Percentiles rank a stretch among this genome's conserved stretches.
These are phyloP conservation scores for Phialocephala sp. DNA, from an alignment of 2,329 filamentous ascomycete genomes.

Conservation along the genomic window DNA sequence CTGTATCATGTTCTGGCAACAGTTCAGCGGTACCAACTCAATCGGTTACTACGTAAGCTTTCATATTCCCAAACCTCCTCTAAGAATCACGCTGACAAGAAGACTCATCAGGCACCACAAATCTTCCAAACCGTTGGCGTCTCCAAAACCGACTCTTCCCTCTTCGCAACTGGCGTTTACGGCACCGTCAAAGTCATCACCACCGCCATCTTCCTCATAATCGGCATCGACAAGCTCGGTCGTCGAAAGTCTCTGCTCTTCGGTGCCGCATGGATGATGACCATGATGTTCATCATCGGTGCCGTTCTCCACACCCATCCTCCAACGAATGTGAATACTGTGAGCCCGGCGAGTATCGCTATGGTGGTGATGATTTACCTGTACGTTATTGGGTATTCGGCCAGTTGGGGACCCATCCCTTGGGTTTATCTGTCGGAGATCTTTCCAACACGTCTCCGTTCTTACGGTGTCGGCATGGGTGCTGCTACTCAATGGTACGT, in stretches of 20 bases:
- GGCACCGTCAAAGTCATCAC: slow-evolving; percentile 71
- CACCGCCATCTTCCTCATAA: slow-evolving; percentile 66
- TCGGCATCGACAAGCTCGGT: slow-evolving; percentile 68
- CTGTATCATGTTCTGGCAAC: slow-evolving; percentile 67
- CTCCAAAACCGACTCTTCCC: slow-evolving; percentile 60
- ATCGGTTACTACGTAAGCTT: slow-evolving; percentile 63
- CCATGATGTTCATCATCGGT: slow-evolving; percentile 54
- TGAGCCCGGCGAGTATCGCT: slow-evolving; percentile 26
- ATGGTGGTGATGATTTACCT: slow-evolving; percentile 32
- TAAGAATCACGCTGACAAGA: background rate
- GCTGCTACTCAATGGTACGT: slow-evolving; percentile 41
- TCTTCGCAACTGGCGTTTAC: slow-evolving; percentile 76
- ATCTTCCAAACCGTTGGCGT: slow-evolving; percentile 70
- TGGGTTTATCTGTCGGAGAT: slow-evolving; percentile 52
- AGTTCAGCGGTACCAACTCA: slow-evolving; percentile 61
- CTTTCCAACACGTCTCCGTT: slow-evolving; percentile 48
- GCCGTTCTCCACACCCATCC: slow-evolving; percentile 56
- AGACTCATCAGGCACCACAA: slow-evolving; percentile 50
- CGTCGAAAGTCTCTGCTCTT: slow-evolving; percentile 59
- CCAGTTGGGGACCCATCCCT: slow-evolving; percentile 56
- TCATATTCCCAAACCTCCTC: background rate
- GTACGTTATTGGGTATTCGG: slow-evolving; percentile 48
- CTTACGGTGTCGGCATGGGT: slow-evolving; percentile 15
- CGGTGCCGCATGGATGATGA: slow-evolving; percentile 61
- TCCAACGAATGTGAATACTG: slow-evolving; percentile 50